Evolutionary conservation across 2,329 filamentous ascomycete genomes (phyloP), one percentile per base, ranked within the genome.

Genomic region (Hortaea werneckii): DNA sequence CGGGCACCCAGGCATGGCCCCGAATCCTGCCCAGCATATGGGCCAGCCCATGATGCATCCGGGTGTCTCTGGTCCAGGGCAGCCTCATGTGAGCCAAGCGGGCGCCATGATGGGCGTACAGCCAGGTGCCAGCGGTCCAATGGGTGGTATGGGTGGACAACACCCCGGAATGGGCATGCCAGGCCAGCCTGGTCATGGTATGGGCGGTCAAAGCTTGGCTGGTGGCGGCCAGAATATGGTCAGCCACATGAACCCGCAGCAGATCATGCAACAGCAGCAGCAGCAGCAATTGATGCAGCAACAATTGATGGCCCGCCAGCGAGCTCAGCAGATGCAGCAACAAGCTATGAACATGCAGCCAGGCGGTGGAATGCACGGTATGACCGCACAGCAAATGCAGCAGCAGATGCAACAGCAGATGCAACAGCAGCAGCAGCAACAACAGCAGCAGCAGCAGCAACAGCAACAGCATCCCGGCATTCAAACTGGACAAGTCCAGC

Each of bases 61-160:
- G 70, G 80, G 77, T 50, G 83, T 83, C 28, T 85, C 84, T 47
- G 83, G 78, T 32, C 82, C 84, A 13, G 83, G 78, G 37, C 82
- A 84, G 28, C 76, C 78, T 42, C 83, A 85, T 61, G 81, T 86
- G 54, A 85, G 80, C 62, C 82, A 85, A 58, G 78, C 77, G 41
- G 75, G 74, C 28, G 76, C 80, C 46, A 78, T 88, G 74, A 87
- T 89, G 83, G 81, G 77, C 47, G 86, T 89, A 79, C 83, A 83
- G 52, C 82, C 82, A 29, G 79, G 82, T 50, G 74, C 73, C 44
- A 71, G 69, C 53, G 76, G 72, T 5, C 43, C 46, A 10, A 78
- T 78, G 48, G 73, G 69, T 13, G 55, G 50, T 9, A 60, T 61
- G 57, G 55, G 52, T 11, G 57, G 51, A 42, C 58, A 60, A 45